Percentiles rank a stretch among this genome's conserved stretches.
These are phyloP conservation scores for Mycena leptocephala DNA, from an alignment of 768 basidiomycete genomes.

Conservation along the genomic window DNA sequence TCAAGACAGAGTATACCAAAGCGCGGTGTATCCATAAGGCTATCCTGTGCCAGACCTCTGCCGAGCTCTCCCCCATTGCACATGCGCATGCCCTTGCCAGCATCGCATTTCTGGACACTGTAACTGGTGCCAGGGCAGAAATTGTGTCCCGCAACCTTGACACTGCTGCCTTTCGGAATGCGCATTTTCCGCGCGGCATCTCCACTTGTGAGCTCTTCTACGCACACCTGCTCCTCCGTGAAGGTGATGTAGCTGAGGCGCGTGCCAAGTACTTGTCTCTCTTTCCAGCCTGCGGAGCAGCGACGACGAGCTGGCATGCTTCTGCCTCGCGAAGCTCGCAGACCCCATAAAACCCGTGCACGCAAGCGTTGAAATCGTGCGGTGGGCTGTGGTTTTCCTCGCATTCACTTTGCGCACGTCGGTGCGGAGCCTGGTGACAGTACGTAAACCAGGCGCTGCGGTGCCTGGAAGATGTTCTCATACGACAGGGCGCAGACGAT, in stretches of 20 bases:
- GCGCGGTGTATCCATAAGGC: not conserved
- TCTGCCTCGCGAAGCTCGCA: not conserved
- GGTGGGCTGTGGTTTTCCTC: not conserved
- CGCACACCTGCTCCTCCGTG: not conserved
- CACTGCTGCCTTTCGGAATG: not conserved
- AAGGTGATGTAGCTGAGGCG: not conserved
- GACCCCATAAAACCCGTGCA: not conserved
- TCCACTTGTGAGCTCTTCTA: not conserved
- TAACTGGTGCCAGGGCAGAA: too few relatives aligned
- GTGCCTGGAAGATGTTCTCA: not conserved
- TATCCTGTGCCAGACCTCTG: not conserved
- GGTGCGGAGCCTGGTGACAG: not conserved
- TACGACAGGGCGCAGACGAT: not conserved
- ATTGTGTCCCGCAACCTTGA: not conserved
- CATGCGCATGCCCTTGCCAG: not conserved
- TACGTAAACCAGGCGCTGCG: not conserved
- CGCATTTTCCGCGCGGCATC: not conserved
- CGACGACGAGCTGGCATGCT: not conserved
- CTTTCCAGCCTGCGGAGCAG: not conserved
- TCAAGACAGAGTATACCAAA: slow-evolving; percentile 2
- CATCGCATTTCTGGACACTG: not conserved
- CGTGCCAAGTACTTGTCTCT: not conserved
- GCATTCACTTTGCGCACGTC: not conserved
- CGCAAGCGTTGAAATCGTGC: not conserved
- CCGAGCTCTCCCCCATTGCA: not conserved